phyloP scores from a whole-genome alignment of 1,284 basidiomycete genomes.

The Malassezia brasiliensis region DNA sequence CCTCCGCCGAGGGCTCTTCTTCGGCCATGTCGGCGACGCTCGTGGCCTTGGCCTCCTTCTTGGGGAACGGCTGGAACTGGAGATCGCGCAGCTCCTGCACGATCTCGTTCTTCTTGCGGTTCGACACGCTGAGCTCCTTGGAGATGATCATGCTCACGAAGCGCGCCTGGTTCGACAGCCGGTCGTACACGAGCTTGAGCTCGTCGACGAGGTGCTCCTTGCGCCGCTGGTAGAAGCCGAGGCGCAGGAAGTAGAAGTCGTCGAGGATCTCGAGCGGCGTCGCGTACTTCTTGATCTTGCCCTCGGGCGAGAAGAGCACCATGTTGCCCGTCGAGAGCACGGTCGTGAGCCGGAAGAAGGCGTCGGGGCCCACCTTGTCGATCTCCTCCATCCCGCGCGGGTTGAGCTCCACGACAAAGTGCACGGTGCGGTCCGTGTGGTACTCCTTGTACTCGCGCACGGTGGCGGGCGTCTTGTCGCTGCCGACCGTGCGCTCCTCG shows the following conservation, averaged over 20 bases:
- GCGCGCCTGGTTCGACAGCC: conserved; percentile 84
- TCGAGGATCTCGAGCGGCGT: conserved; percentile 83
- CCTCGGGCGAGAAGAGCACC: conserved; percentile 94
- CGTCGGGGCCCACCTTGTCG: conserved; percentile 74
- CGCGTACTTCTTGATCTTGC: conserved; percentile 89
- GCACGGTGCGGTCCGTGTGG: conserved; percentile 78
- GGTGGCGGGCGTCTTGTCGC: conserved; percentile 58
- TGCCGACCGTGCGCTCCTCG: conserved; percentile 57
- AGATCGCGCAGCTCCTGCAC: conserved; percentile 68
- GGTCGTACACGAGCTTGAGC: conserved; percentile 72
- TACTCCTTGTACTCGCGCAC: conserved; percentile 52
- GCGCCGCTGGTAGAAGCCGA: conserved; percentile 75
- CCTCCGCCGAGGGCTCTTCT: conserved; percentile 51
- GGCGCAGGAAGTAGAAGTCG: conserved; percentile 81
- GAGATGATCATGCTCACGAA: conserved; percentile 94
- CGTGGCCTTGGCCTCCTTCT: conserved; percentile 58
- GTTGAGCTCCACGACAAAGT: conserved; percentile 75
- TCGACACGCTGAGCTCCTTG: conserved; percentile 77
- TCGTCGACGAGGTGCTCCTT: conserved; percentile 74
- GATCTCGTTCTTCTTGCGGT: conserved; percentile 79
- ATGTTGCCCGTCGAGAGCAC: conserved; percentile 87
- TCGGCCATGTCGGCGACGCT: conserved; percentile 64
- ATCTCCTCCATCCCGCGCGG: conserved; percentile 75
- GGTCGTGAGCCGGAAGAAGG: conserved; percentile 79
- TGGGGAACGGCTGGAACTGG: conserved; percentile 80